A percentile compares a stretch with the other conserved stretches of the same genome.
Evolutionary conservation across 371 early-diverging fungal species (phyloP).

Genomic region (Rhizopus microsporus): DNA sequence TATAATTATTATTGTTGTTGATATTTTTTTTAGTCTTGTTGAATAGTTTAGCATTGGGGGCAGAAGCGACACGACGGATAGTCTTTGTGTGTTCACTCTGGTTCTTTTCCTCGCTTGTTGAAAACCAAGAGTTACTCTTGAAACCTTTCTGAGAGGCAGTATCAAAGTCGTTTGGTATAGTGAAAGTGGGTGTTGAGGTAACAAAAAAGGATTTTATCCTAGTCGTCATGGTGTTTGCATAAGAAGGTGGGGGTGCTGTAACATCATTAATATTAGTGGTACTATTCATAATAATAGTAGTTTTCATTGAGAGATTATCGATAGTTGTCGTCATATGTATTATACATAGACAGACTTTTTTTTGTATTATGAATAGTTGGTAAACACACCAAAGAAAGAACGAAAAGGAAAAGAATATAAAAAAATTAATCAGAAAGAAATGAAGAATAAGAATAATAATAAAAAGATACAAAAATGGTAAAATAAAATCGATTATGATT

Average conservation of each 20-base stretch:
- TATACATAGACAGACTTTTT: background rate
- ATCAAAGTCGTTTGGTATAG: slow-evolving; percentile 38
- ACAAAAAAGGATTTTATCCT: slow-evolving; percentile 42
- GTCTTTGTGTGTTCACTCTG: slow-evolving; percentile 22
- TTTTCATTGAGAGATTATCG: background rate
- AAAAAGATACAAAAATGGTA: background rate
- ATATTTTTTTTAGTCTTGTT: slow-evolving; percentile 16
- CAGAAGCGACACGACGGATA: slow-evolving; percentile 55
- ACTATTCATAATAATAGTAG: too few relatives aligned
- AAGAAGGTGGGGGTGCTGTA: slow-evolving; percentile 46
- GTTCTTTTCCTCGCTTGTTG: slow-evolving; percentile 17
- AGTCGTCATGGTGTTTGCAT: slow-evolving; percentile 33
- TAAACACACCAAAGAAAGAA: background rate
- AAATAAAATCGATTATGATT: background rate
- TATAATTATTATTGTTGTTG: slow-evolving; percentile 22
- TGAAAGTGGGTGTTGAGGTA: slow-evolving; percentile 23
- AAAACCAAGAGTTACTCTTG: slow-evolving; percentile 51
- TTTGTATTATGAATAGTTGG: background rate
- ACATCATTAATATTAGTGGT: background rate
- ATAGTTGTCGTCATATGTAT: background rate
- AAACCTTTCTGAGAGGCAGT: slow-evolving; percentile 31
- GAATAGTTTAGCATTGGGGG: slow-evolving; percentile 39
- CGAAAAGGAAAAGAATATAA: background rate
- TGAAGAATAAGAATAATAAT: background rate
- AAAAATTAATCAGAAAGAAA: background rate